Percentiles rank a stretch among this genome's conserved stretches.
Conservation (phyloP, 495 filamentous ascomycete genomes). For the Cetradonia linearis region DNA sequence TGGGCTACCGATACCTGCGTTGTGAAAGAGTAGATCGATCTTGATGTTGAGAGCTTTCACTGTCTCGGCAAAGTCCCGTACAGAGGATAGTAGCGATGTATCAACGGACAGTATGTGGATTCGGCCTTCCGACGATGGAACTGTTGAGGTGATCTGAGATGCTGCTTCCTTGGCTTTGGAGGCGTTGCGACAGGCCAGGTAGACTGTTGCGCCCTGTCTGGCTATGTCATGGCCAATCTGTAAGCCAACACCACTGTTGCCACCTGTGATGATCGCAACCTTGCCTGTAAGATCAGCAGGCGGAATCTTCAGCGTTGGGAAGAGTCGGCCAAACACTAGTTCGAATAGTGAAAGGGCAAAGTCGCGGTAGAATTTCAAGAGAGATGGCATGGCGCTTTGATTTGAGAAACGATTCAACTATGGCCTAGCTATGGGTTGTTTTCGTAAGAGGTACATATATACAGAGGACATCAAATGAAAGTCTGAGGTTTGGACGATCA, state of each 20-base stretch:
- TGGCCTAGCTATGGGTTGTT: neutral
- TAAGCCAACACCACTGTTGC: constrained; percentile 24
- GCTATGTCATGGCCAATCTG: constrained; percentile 21
- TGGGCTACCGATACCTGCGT: neutral
- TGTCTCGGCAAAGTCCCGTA: neutral
- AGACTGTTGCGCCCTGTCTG: constrained; percentile 22
- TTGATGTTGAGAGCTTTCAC: neutral
- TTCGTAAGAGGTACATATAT: too few relatives aligned
- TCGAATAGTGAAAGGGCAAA: neutral
- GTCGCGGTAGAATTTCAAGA: constrained; percentile 5
- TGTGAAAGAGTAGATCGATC: constrained; percentile 16
- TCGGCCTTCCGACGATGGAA: neutral
- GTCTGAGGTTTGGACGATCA: too few relatives aligned
- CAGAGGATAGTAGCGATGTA: constrained; percentile 1
- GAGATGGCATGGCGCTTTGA: neutral
- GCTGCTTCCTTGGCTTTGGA: constrained; percentile 9
- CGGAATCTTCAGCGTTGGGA: neutral
- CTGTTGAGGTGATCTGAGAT: neutral
- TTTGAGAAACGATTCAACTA: too few relatives aligned
- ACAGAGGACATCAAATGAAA: too few relatives aligned
- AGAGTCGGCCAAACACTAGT: constrained; percentile 3
- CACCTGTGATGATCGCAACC: constrained; percentile 24
- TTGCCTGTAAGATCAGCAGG: constrained; percentile 21
- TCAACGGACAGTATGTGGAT: constrained; percentile 2
- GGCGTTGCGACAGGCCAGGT: constrained; percentile 23